These are phyloP conservation scores for Oryza brachyantha DNA, from an alignment of 176 grass and related monocot species.

Conservation along the genomic window DNA sequence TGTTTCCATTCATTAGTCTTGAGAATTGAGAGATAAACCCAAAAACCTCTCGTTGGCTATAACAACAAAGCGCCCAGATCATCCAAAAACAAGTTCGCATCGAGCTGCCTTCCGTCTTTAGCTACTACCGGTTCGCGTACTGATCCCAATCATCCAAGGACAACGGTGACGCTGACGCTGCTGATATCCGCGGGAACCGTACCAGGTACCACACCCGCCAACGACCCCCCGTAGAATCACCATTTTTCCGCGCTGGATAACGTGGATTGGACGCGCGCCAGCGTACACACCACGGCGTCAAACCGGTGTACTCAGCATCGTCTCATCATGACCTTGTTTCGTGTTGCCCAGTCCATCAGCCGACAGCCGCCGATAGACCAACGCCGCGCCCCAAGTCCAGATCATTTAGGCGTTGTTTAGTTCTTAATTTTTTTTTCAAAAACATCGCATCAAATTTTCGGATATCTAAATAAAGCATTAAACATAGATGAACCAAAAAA, in stretches of 20 bases:
- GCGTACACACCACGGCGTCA: not conserved
- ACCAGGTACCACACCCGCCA: not conserved
- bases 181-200: not conserved
- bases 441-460: too few species aligned
- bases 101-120: not conserved
- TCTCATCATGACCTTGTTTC: not conserved
- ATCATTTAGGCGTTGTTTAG: too few species aligned
- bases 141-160: not conserved
- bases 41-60: not conserved
- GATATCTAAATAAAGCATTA: too few species aligned
- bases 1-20: too few species aligned
- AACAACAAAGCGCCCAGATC: not conserved
- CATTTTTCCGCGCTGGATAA: not conserved
- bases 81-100: not conserved
- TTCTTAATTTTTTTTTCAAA: too few species aligned
- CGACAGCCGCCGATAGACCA: too few species aligned
- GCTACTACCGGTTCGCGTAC: not conserved
- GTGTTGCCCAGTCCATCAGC: not conserved
- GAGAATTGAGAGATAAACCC: not conserved
- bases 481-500: too few species aligned
- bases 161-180: not conserved
- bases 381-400: too few species aligned
- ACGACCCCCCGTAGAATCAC: not conserved
- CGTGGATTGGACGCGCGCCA: not conserved
- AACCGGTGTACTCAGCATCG: not conserved